Percentiles rank a stretch among this genome's conserved stretches.
Conservation (phyloP, 2,329 filamentous ascomycete genomes). For the Ceratocystis destructans region DNA sequence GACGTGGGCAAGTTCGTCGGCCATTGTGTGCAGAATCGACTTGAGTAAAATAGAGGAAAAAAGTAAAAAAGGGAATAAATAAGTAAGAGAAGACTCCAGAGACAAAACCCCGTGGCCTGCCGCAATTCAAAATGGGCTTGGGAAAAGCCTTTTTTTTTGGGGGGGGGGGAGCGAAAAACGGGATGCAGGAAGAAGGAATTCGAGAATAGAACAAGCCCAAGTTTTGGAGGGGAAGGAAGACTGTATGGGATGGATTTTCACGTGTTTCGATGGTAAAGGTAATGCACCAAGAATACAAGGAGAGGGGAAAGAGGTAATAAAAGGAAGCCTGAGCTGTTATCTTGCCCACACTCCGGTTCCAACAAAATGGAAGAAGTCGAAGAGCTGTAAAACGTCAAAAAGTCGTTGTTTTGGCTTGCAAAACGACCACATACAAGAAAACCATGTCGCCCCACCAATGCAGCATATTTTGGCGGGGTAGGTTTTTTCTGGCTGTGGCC, state of each 20-base stretch:
- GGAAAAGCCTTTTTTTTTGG: background rate
- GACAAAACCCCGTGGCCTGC: background rate
- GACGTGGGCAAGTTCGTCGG: conserved; percentile 80
- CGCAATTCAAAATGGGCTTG: background rate
- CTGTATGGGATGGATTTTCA: background rate
- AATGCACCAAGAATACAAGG: background rate
- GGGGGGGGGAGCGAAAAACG: background rate
- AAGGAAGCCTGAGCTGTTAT: background rate
- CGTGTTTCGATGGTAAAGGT: background rate
- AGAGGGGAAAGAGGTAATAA: background rate
- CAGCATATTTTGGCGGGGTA: background rate
- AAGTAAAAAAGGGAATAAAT: background rate
- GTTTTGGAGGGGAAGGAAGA: background rate
- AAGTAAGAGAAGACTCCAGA: background rate
- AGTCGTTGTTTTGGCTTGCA: too few species aligned
- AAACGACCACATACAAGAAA: background rate
- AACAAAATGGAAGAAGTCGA: too few species aligned
- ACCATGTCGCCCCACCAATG: background rate
- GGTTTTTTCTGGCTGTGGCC: background rate
- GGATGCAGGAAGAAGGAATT: conserved; percentile 1
- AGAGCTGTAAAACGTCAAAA: too few species aligned
- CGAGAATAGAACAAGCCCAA: background rate
- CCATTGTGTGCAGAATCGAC: conserved; percentile 43
- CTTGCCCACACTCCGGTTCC: too few species aligned
- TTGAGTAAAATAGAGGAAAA: background rate